These are phyloP conservation scores for Mycena albidolilacea DNA, from an alignment of 768 basidiomycete genomes.

Conservation along the genomic window DNA sequence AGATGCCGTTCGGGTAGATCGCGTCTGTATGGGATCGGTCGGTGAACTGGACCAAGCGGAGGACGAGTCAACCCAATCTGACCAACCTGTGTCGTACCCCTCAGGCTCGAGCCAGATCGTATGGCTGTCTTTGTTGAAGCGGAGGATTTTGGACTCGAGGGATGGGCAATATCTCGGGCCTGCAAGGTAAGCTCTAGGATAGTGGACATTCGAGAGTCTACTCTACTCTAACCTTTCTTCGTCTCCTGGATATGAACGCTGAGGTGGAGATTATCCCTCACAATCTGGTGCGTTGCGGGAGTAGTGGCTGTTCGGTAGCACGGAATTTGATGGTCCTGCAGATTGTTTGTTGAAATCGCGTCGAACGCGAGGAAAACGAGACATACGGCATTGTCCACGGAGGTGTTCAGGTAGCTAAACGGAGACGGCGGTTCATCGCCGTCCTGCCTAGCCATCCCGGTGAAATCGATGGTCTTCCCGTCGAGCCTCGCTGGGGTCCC, in stretches of 20 bases:
- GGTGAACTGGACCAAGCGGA: no score
- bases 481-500: slow-evolving; percentile 89
- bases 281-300: slow-evolving; percentile 78
- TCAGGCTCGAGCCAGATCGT: slow-evolving; percentile 93
- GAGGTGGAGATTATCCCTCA: slow-evolving; percentile 81
- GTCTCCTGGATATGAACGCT: slow-evolving; percentile 93
- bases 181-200: slow-evolving; percentile 45
- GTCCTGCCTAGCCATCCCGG: slow-evolving; percentile 70
- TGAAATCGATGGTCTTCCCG: slow-evolving; percentile 79
- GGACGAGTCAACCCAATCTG: no score
- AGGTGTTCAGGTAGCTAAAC: slow-evolving; percentile 82
- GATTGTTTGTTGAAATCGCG: slow-evolving; percentile 2
- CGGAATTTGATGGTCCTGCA: slow-evolving; percentile 77
- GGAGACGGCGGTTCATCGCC: slow-evolving; percentile 78
- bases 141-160: slow-evolving; percentile 87
- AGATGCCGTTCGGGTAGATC: slow-evolving; percentile 93
- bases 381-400: slow-evolving; percentile 79
- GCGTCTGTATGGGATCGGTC: slow-evolving; percentile 64
- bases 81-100: slow-evolving; percentile 86
- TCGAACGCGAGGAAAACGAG: slow-evolving; percentile 21
- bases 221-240: slow-evolving; percentile 76
- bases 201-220: background rate
- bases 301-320: slow-evolving; percentile 86
- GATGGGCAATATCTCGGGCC: slow-evolving; percentile 95
- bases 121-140: slow-evolving; percentile 83